Base-by-base conservation (phyloP, 1,284 basidiomycete species). In the Schizophyllum amplum region DNA sequence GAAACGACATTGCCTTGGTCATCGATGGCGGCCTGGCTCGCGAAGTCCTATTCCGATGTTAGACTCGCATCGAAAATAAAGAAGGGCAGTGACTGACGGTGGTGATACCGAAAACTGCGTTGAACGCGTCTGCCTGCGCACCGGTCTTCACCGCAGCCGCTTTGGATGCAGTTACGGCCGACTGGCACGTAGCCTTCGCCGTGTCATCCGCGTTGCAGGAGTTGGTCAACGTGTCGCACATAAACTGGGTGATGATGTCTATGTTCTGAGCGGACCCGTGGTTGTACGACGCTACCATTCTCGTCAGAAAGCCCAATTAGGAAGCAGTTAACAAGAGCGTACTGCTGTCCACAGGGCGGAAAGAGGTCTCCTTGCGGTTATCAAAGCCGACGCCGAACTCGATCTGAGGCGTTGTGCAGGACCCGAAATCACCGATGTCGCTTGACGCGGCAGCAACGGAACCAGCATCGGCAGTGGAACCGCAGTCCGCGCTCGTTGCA, bases 301-400 rank as follows among this genome's bases (percentile, higher is more conserved):
- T n/a, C n/a, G n/a, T n/a, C n/a, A n/a, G n/a, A 83, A 24, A 68
- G 76, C 22, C 72, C 74, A 67, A 83, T 84, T 74, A 83, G 83
- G 2, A 73, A 74, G 67, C 84, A 81, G 23, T 82, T 82, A 63
- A 80, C 78, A 21, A 69, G 76, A 59, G 82, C 82, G 47, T 75
- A 77, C 65, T 75, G 74, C 69, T 64, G 63, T 82, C 75, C 49
- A 67, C 69, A 46, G 80, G 80, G 62, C 75, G 66, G 72, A 81
- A 82, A 59, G 69, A 72, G n/a, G 80, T 81, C 64, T 81, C 80
- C 61, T 70, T 75, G 57, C 80, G 70, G 55, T 67, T 67, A 61
- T 81, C 79, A 55, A 82, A 79, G 51, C 79, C 79, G 27, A 60
- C 65, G 47, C 66, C 80, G 65, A 82, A 82, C 58, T 76, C 69